Percentiles rank a stretch among this genome's conserved stretches.
Evolutionary conservation across 2,329 filamentous ascomycete species (phyloP).

Genomic region (Xylaria arbuscula): DNA sequence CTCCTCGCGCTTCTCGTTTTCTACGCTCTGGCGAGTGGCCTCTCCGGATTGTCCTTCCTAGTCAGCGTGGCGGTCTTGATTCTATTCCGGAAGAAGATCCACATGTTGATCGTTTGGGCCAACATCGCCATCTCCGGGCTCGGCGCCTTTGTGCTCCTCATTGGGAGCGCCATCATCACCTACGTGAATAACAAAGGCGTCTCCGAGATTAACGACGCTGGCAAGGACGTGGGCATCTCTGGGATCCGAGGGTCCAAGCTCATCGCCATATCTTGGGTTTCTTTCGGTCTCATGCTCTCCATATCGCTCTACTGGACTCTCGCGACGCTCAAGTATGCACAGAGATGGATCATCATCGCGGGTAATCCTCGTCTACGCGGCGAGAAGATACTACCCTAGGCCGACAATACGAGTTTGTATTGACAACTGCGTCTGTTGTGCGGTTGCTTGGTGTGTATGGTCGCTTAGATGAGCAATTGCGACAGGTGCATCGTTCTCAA

Average conservation of each 20-base stretch:
- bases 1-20: slow-evolving; percentile 62
- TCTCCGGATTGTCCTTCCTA: slow-evolving; percentile 59
- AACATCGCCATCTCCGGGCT: slow-evolving; percentile 55
- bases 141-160: slow-evolving; percentile 53
- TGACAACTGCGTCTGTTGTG: not conserved
- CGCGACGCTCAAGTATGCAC: slow-evolving; percentile 33
- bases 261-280: slow-evolving; percentile 59
- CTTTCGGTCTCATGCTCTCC: slow-evolving; percentile 58
- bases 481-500: not conserved
- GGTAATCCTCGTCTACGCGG: slow-evolving; percentile 2
- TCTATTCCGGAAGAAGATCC: slow-evolving; percentile 34
- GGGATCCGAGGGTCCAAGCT: slow-evolving; percentile 59
- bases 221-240: slow-evolving; percentile 58
- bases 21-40: slow-evolving; percentile 58
- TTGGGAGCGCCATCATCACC: slow-evolving; percentile 58
- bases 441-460: not conserved
- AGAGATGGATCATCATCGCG: slow-evolving; percentile 32
- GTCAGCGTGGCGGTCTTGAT: slow-evolving; percentile 51
- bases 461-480: not conserved
- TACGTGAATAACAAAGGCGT: slow-evolving; percentile 58
- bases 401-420: not conserved
- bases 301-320: slow-evolving; percentile 56
- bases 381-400: slow-evolving; percentile 21
- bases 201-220: slow-evolving; percentile 56
- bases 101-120: slow-evolving; percentile 43